phyloP scores from a whole-genome alignment of 2,329 filamentous ascomycete genomes.

The Exophiala bonariae region DNA sequence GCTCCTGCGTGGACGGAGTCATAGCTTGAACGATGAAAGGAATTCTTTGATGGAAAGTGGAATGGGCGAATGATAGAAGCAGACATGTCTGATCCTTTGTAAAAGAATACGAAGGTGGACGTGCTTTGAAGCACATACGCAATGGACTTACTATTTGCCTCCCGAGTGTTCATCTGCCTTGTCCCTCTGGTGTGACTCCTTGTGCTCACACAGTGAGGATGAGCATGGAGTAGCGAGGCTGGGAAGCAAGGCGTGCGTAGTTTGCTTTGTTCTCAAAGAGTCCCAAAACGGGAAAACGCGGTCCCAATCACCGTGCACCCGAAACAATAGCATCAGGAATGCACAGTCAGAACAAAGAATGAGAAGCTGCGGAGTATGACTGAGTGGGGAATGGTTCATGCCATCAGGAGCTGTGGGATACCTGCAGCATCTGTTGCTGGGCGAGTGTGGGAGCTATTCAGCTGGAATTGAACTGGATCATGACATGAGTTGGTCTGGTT shows the following conservation, averaged over 20 bases:
- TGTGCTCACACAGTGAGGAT: too few relatives aligned
- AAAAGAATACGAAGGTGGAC: slow-evolving; percentile 8
- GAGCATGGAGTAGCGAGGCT: slow-evolving; percentile 9
- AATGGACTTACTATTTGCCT: neutral
- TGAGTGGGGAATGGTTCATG: slow-evolving; percentile 12
- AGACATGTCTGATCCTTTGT: slow-evolving; percentile 18
- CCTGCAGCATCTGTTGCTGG: slow-evolving; percentile 1
- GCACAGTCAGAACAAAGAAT: slow-evolving; percentile 27
- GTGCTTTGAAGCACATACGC: neutral
- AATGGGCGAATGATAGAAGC: too few relatives aligned
- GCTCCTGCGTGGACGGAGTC: slow-evolving; percentile 25
- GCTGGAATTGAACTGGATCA: neutral
- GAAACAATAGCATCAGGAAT: slow-evolving; percentile 36
- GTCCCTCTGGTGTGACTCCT: neutral
- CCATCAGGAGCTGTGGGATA: neutral
- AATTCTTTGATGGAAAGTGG: slow-evolving; percentile 29
- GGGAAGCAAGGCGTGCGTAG: slow-evolving; percentile 26
- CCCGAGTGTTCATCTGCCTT: neutral
- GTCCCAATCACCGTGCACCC: slow-evolving; percentile 31
- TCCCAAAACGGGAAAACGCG: slow-evolving; percentile 34
- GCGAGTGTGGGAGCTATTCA: neutral
- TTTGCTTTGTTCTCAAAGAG: slow-evolving; percentile 35
- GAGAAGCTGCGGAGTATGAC: slow-evolving; percentile 14
- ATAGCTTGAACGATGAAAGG: slow-evolving; percentile 29
- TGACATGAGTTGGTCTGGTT: slow-evolving; percentile 5